These are phyloP conservation scores for Trametes villosa DNA, from an alignment of 768 basidiomycete genomes.

Conservation along the genomic window DNA sequence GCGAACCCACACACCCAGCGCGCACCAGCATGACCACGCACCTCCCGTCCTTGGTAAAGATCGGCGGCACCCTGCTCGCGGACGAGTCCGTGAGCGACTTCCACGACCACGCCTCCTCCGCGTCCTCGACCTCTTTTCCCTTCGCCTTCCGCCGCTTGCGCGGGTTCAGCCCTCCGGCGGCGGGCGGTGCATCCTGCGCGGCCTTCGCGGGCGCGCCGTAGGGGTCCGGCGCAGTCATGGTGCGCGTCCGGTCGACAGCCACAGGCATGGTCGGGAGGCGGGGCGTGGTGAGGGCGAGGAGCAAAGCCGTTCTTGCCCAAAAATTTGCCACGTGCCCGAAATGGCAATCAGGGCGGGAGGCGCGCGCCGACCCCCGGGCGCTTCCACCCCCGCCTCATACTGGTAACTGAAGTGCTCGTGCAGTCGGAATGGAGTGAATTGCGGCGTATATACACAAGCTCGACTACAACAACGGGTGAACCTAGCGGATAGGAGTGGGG, in stretches of 20 bases:
- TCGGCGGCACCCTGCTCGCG: constrained; percentile 64
- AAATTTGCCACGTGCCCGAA: constrained; percentile 34
- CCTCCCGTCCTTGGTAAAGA: constrained; percentile 92
- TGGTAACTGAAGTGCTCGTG: neutral
- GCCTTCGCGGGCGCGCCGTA: constrained; percentile 44
- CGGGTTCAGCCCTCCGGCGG: constrained; percentile 26
- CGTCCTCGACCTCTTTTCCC: constrained; percentile 40
- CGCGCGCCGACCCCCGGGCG: constrained; percentile 5
- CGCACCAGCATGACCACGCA: constrained; percentile 37
- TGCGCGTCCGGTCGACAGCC: constrained; percentile 32
- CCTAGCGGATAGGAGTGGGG: neutral
- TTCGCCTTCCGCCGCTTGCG: constrained; percentile 51
- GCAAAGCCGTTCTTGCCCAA: constrained; percentile 25
- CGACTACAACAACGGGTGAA: constrained; percentile 8
- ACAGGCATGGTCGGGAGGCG: constrained; percentile 32
- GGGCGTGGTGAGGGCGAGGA: constrained; percentile 12
- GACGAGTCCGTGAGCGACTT: constrained; percentile 69
- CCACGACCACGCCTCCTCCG: constrained; percentile 61
- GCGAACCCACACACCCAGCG: constrained; percentile 14
- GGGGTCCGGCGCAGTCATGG: constrained; percentile 31
- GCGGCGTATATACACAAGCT: constrained; percentile 21
- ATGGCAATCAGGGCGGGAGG: constrained; percentile 21
- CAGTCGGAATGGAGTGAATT: constrained; percentile 11
- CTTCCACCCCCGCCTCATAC: neutral
- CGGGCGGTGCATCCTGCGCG: constrained; percentile 37